Base-by-base conservation (phyloP, 1,284 basidiomycete genomes). In the Leccinum solheimii region DNA sequence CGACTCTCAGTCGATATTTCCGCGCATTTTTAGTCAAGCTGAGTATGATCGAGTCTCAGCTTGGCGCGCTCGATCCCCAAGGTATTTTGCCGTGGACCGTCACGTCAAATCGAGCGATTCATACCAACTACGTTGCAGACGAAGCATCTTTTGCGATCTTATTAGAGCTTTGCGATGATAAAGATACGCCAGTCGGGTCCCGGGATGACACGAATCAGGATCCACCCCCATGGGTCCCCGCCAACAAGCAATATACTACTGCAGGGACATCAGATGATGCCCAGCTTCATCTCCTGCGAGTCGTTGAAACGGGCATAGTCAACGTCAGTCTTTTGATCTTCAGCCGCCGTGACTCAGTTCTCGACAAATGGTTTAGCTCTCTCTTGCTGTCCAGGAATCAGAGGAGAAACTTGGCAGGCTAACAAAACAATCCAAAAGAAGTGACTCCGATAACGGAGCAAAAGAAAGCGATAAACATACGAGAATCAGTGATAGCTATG, bases 21-120 rank as follows among this genome's bases (percentile, higher is more conserved):
- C 86, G 94, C 11, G 90, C 90, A 2, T 94, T 96, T 70, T 81
- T 97, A 57, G 83, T 94, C 67, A 95, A 94, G 71, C 82, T 97
- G 38, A 86, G 80, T 63, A 88, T 92, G 79, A 82, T 95, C 23
- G 92, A 96, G 68, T 82, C 88, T 4, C 87, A 92, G 67, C 78
- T 98, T 10, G 83, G 86, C 26, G 81, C 85, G 57, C 79, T 90
- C 62, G 72, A 81, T 36, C 73, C 81, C 13, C 81, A 80, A 65
- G 84, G 85, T 68, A 40, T 45, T 40, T 60, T 40, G 14, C 34
- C 9, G 38, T 43, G n/a, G 48, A 43, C 16, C 23, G 23, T 23
- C 23, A 23, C 14, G 14, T 56, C 23, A 23, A 52, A 55, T 50
- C 26, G 59, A 48, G 21, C 23, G 32, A 48, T 34, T 54, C 40